Conservation (phyloP, 129 eudicot species). For the Sambucus nigra region DNA sequence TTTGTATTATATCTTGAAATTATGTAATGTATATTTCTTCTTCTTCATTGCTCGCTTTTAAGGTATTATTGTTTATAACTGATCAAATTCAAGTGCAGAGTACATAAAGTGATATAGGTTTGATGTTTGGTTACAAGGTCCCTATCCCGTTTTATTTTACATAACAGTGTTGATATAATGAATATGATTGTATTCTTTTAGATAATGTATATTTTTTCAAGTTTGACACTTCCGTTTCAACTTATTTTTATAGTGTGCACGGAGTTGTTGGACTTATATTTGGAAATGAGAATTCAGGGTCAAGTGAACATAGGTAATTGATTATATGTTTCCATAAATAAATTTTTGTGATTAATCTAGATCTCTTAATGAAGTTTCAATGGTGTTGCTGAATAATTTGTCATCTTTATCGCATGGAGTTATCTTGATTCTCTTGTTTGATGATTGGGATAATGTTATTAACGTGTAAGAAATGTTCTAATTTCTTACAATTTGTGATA, state of each 20-base stretch:
- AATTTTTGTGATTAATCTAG: too few species aligned
- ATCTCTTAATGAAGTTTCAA: slow-evolving; percentile 69
- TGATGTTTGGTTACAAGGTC: slow-evolving; percentile 49
- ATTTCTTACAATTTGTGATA: not conserved
- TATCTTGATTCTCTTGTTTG: slow-evolving; percentile 50
- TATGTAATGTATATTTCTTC: too few species aligned
- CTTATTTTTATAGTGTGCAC: slow-evolving; percentile 22
- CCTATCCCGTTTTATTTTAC: not conserved
- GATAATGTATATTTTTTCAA: not conserved
- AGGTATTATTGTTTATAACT: too few species aligned
- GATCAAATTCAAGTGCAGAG: too few species aligned
- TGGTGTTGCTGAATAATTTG: slow-evolving; percentile 68
- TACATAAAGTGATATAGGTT: slow-evolving; percentile 21
- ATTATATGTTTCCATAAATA: too few species aligned
- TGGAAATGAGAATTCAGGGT: slow-evolving; percentile 65
- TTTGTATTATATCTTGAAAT: too few species aligned
- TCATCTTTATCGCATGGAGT: slow-evolving; percentile 59
- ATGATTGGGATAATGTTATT: slow-evolving; percentile 59
- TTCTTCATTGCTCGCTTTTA: too few species aligned
- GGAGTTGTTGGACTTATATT: slow-evolving; percentile 84
- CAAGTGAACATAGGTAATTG: slow-evolving; percentile 70
- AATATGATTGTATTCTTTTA: not conserved
- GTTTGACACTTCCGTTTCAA: slow-evolving; percentile 2
- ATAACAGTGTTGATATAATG: not conserved
- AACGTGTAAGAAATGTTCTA: slow-evolving; percentile 33